Evolutionary conservation across 306 rosid genomes (phyloP), one percentile per base, ranked within the genome.

Genomic region (Sicyos baderoa): DNA sequence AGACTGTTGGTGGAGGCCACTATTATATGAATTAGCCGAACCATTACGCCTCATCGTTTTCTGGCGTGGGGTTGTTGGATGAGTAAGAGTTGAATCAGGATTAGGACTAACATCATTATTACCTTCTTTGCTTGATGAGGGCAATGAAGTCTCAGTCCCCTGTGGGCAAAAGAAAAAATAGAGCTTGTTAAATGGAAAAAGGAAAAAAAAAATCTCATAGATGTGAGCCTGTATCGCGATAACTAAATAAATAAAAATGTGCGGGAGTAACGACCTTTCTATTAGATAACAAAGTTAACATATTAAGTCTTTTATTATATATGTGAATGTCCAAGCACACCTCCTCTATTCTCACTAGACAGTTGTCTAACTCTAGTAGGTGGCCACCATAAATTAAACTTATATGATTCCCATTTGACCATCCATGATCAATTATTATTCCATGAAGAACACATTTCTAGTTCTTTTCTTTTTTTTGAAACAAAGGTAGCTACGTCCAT

Each of bases 111-210:
- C 60, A 16, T 75, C 63, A 42, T 75, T 74, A 62, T 70, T 53
- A 12, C 47, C 78, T 79, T 82, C 92, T 48, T 82, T 87, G 71
- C 72, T 89, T 19, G 87, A 66, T 52, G 90, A 71, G 54, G 82
- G 70, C 37, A 82, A 29, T 23, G 70, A 11, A 51, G 71, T 77
- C 77, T 79, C 88, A 71, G 76, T 45, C 73, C 77, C 93, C 98
- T 89, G 72, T 81, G 73, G 64, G 63, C 32, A 50, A 45, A 80
- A 80, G 54, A 51, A 51, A 40, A 42, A 70, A 54, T 57, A 76
- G 56, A 68, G 44, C 60, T 29, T 68, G 68, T 77, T 42, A 51
- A 53, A 74, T 29, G 73, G 54, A 75, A 58, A 21, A 27, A 52
- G 42, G 9, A 35, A 52, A 72, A 51, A 10, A 58, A 57, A 25